A percentile compares a stretch with the other conserved stretches of the same genome.
Evolutionary conservation across 2,329 filamentous ascomycete genomes (phyloP).

Genomic region (Aspergillus thermomutatus): DNA sequence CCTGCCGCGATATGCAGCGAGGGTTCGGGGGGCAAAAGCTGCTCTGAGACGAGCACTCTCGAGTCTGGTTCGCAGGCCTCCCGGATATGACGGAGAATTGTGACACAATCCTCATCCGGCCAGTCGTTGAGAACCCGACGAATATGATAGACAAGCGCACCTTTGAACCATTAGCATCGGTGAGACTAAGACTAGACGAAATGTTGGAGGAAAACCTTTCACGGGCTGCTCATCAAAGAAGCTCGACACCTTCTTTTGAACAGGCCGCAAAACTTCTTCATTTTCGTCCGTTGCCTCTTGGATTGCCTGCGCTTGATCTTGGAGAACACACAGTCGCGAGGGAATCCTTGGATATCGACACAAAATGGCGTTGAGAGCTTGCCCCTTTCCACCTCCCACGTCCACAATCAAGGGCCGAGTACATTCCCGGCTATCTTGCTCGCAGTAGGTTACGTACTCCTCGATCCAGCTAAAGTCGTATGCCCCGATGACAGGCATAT

Average conservation of each 20-base stretch:
- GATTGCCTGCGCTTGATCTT: background rate
- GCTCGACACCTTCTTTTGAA: too few species aligned
- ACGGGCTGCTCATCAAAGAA: too few species aligned
- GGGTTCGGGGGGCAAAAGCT: background rate
- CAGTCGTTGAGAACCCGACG: constrained; percentile 1
- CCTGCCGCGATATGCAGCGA: background rate
- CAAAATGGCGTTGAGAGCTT: constrained; percentile 1
- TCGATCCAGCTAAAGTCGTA: background rate
- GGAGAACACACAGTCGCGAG: background rate
- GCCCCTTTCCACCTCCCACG: background rate
- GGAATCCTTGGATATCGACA: background rate
- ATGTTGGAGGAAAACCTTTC: too few species aligned
- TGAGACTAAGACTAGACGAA: too few species aligned
- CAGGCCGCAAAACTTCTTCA: too few species aligned
- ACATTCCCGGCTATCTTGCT: too few species aligned
- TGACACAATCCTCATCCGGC: background rate
- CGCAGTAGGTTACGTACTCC: background rate
- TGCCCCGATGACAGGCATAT: background rate
- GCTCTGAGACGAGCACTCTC: background rate
- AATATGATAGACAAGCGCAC: constrained; percentile 1
- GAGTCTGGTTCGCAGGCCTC: background rate
- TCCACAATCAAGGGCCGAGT: background rate
- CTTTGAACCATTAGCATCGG: background rate
- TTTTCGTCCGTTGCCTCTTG: background rate
- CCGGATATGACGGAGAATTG: background rate